These are phyloP conservation scores for Nasturtium officinale DNA, from an alignment of 345 rosid species.

Conservation along the genomic window DNA sequence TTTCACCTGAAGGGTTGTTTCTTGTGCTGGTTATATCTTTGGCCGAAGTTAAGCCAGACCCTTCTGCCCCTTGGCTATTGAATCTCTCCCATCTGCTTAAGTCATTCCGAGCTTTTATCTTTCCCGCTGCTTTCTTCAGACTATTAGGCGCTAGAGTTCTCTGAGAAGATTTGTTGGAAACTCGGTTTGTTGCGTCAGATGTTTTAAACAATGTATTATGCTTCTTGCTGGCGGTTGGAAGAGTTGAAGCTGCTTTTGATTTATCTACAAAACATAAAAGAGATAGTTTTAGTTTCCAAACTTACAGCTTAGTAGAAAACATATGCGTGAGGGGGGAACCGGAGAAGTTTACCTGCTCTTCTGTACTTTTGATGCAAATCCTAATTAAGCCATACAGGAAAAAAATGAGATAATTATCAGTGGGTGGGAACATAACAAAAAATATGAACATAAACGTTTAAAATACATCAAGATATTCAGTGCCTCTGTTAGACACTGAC, in stretches of 20 bases:
- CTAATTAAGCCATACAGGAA: slow-evolving; percentile 44
- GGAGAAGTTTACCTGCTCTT: slow-evolving; percentile 54
- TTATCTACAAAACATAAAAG: slow-evolving; percentile 55
- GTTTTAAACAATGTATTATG: slow-evolving; percentile 44
- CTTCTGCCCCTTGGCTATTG: slow-evolving; percentile 90
- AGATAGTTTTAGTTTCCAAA: slow-evolving; percentile 34
- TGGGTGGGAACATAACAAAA: slow-evolving; percentile 8
- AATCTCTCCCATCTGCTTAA: slow-evolving; percentile 51
- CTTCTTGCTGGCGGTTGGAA: slow-evolving; percentile 51
- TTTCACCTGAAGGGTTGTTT: slow-evolving; percentile 75
- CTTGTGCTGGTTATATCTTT: slow-evolving; percentile 69
- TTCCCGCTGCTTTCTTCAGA: slow-evolving; percentile 51
- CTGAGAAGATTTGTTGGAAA: slow-evolving; percentile 48
- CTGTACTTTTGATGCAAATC: slow-evolving; percentile 77
- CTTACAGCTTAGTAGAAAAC: neutral
- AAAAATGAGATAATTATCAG: slow-evolving; percentile 3
- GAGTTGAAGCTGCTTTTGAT: slow-evolving; percentile 48
- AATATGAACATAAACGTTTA: slow-evolving; percentile 12
- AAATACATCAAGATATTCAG: slow-evolving; percentile 15
- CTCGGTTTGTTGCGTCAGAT: slow-evolving; percentile 42
- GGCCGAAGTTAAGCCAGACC: slow-evolving; percentile 87
- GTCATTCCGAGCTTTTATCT: slow-evolving; percentile 49
- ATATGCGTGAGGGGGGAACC: slow-evolving; percentile 26
- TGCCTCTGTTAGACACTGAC: slow-evolving; percentile 25
- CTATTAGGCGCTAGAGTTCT: slow-evolving; percentile 51